Evolutionary conservation across 768 basidiomycete genomes (phyloP).

Genomic region (Psilocybe cubensis): DNA sequence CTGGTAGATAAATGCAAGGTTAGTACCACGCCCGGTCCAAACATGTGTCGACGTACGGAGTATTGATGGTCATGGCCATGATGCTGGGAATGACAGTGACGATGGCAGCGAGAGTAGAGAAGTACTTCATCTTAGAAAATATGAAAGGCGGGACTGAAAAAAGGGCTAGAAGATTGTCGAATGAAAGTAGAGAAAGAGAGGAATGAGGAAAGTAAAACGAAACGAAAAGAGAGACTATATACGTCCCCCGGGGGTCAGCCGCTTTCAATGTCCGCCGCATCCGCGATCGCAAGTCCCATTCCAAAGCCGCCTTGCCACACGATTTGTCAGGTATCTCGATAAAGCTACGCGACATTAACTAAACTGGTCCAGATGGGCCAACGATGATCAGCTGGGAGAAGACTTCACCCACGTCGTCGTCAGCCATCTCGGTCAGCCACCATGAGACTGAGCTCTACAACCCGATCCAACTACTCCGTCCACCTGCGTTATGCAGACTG

Average conservation of each 20-base stretch:
- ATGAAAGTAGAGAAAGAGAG: conserved; percentile 7
- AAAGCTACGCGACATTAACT: background rate
- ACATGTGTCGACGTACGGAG: conserved; percentile 53
- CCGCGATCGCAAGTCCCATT: conserved; percentile 20
- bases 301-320: background rate
- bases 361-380: background rate
- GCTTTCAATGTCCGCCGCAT: conserved; percentile 32
- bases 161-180: conserved; percentile 17
- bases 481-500: conserved; percentile 87
- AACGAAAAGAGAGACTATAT: conserved; percentile 22
- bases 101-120: conserved; percentile 36
- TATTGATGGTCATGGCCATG: conserved; percentile 59
- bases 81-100: conserved; percentile 41
- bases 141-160: conserved; percentile 10
- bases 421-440: conserved; percentile 2
- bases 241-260: conserved; percentile 27
- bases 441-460: conserved; percentile 37
- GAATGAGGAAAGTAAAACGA: conserved; percentile 6
- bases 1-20: conserved; percentile 4
- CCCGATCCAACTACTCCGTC: conserved; percentile 93
- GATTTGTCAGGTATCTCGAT: background rate
- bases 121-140: conserved; percentile 39
- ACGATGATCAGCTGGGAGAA: background rate
- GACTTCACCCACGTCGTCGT: background rate
- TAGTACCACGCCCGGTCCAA: background rate